Conservation (phyloP, 2,329 filamentous ascomycete genomes). For the Fusarium phyllophilum region DNA sequence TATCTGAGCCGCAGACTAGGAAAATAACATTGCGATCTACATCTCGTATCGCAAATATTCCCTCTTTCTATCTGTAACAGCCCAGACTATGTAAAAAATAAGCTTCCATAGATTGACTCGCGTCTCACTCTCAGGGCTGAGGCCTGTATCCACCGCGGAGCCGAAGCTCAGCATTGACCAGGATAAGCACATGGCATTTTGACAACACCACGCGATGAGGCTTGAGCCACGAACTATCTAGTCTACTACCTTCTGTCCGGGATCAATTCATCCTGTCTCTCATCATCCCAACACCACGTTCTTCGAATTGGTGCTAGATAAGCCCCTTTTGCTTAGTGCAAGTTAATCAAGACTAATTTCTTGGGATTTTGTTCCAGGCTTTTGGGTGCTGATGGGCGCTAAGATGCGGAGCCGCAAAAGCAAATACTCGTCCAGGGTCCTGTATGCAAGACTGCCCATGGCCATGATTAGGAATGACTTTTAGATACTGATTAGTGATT, state of each 20-base stretch:
- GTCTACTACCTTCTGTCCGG: conserved; percentile 8
- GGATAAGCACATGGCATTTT: neutral
- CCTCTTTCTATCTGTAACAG: neutral
- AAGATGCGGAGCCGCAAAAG: conserved; percentile 30
- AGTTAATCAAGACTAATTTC: neutral
- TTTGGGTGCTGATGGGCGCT: neutral
- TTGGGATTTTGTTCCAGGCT: neutral
- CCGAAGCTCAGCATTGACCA: conserved; percentile 7
- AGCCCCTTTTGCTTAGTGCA: neutral
- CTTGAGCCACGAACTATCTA: neutral
- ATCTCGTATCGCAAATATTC: neutral
- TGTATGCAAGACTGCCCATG: neutral
- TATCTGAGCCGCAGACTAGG: neutral
- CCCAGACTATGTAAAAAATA: neutral
- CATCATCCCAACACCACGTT: conserved; percentile 17
- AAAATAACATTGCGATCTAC: neutral
- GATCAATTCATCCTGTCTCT: neutral
- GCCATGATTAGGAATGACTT: neutral
- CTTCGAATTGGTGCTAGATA: neutral
- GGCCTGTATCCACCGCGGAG: conserved; percentile 26
- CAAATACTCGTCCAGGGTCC: conserved; percentile 1
- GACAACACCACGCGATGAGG: neutral
- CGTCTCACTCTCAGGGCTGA: neutral
- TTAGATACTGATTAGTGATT: neutral
- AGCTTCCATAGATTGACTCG: conserved; percentile 20